Percentiles rank a stretch among this genome's conserved stretches.
Conservation (phyloP, 2,329 filamentous ascomycete species). For the Ophiostoma pallidulum region DNA sequence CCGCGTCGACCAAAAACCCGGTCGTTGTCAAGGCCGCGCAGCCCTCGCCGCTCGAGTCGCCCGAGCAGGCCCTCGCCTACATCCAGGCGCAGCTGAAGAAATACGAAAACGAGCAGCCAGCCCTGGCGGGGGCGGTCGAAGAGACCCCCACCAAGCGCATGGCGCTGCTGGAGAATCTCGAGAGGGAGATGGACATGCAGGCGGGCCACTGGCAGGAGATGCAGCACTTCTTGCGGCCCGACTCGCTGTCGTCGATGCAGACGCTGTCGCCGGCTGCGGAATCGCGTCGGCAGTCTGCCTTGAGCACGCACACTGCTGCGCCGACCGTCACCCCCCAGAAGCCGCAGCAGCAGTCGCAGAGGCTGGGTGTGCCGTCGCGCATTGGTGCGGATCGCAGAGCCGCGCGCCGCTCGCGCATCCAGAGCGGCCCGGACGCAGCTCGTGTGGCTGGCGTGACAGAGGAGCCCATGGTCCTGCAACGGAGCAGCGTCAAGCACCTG, state of each 20-base stretch:
- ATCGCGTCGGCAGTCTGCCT: slow-evolving; percentile 25
- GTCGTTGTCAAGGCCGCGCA: slow-evolving; percentile 38
- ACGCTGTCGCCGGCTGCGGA: slow-evolving; percentile 24
- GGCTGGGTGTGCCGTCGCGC: slow-evolving; percentile 16
- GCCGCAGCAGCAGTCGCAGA: slow-evolving; percentile 21
- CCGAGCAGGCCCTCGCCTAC: slow-evolving; percentile 36
- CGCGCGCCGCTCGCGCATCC: slow-evolving; percentile 30
- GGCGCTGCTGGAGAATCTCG: slow-evolving; percentile 47
- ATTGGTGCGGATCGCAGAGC: slow-evolving; percentile 30
- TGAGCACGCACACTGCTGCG: slow-evolving; percentile 10
- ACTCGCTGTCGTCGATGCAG: slow-evolving; percentile 40
- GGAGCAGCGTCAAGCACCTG: no score
- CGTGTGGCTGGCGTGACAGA: no score
- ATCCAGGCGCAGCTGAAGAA: slow-evolving; percentile 44
- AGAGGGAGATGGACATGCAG: slow-evolving; percentile 52
- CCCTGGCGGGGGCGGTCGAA: slow-evolving; percentile 20
- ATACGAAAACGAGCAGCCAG: slow-evolving; percentile 35
- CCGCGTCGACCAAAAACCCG: slow-evolving; percentile 30
- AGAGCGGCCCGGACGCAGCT: no score
- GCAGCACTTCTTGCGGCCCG: slow-evolving; percentile 41
- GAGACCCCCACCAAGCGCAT: slow-evolving; percentile 34
- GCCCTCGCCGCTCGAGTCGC: slow-evolving; percentile 44
- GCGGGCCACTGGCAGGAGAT: slow-evolving; percentile 51
- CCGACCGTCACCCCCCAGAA: slow-evolving; percentile 2
- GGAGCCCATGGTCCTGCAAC: no score